A percentile compares a stretch with the other conserved stretches of the same genome.
Evolutionary conservation across 768 basidiomycete genomes (phyloP).

Genomic region (Rhodotorula sphaerocarpa): DNA sequence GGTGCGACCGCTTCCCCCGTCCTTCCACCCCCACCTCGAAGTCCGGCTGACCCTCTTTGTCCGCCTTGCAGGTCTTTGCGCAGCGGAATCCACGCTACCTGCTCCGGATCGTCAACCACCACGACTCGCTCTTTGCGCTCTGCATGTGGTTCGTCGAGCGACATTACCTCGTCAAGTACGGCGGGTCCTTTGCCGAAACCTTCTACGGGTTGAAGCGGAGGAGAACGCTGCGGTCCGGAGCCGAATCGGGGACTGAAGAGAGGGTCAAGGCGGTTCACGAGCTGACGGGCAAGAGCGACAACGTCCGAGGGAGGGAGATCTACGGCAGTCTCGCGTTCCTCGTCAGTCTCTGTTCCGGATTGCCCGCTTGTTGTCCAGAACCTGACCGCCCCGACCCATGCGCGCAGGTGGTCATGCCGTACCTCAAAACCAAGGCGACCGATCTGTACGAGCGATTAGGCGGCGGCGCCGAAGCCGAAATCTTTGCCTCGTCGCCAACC

Average conservation of each 20-base stretch:
- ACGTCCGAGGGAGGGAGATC: constrained; percentile 59
- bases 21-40: background rate
- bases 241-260: constrained; percentile 5
- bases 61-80: constrained; percentile 65
- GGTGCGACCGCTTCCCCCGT: background rate
- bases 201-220: constrained; percentile 88
- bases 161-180: constrained; percentile 72
- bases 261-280: constrained; percentile 45
- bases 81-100: constrained; percentile 90
- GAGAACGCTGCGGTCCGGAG: constrained; percentile 43
- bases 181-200: constrained; percentile 87
- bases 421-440: constrained; percentile 75
- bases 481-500: constrained; percentile 30
- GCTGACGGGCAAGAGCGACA: constrained; percentile 52
- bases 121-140: constrained; percentile 89
- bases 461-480: constrained; percentile 55
- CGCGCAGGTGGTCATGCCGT: constrained; percentile 75
- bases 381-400: rapidly evolving
- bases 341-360: constrained; percentile 49
- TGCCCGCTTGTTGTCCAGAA: background rate
- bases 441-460: constrained; percentile 86
- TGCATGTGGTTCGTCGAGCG: constrained; percentile 84
- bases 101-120: constrained; percentile 77
- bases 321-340: constrained; percentile 70
- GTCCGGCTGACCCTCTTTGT: background rate